A percentile compares a stretch with the other conserved stretches of the same genome.
phyloP scores from a whole-genome alignment of 2,329 filamentous ascomycete genomes.

The Gnomoniopsis smithogilvyi region DNA sequence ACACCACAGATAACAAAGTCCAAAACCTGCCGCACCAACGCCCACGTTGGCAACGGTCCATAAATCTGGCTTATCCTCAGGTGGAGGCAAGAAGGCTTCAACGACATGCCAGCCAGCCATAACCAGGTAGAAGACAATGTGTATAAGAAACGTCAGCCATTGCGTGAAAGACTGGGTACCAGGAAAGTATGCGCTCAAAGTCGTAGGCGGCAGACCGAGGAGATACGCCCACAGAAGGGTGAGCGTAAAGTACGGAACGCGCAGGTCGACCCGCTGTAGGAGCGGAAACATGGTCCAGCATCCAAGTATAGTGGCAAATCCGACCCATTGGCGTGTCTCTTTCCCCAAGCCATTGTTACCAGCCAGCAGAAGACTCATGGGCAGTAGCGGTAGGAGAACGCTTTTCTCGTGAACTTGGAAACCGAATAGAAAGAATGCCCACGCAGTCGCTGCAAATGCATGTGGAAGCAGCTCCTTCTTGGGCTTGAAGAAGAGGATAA shows the following conservation, averaged over 20 bases:
- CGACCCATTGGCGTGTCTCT: slow-evolving; percentile 81
- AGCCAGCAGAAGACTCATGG: slow-evolving; percentile 85
- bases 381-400: slow-evolving; percentile 84
- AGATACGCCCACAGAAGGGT: slow-evolving; percentile 89
- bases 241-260: slow-evolving; percentile 80
- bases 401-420: slow-evolving; percentile 99
- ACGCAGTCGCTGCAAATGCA: slow-evolving; percentile 79
- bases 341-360: slow-evolving; percentile 69
- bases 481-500: slow-evolving; percentile 76
- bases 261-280: slow-evolving; percentile 77
- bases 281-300: slow-evolving; percentile 94
- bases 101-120: slow-evolving; percentile 82
- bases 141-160: slow-evolving; percentile 64
- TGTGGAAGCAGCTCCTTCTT: slow-evolving; percentile 73
- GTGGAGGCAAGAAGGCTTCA: slow-evolving; percentile 66
- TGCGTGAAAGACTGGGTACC: slow-evolving; percentile 43
- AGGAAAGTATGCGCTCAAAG: slow-evolving; percentile 64
- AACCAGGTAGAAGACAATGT: slow-evolving; percentile 69
- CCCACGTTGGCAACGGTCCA: slow-evolving; percentile 93
- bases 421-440: slow-evolving; percentile 97
- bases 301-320: slow-evolving; percentile 89
- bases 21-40: slow-evolving; percentile 80
- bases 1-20: slow-evolving; percentile 89
- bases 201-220: slow-evolving; percentile 78
- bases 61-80: slow-evolving; percentile 78